Evolutionary conservation across 208 protist genomes (phyloP), one percentile per base, ranked within the genome.

Genomic region (Herpetomonas samuelpessoai): DNA sequence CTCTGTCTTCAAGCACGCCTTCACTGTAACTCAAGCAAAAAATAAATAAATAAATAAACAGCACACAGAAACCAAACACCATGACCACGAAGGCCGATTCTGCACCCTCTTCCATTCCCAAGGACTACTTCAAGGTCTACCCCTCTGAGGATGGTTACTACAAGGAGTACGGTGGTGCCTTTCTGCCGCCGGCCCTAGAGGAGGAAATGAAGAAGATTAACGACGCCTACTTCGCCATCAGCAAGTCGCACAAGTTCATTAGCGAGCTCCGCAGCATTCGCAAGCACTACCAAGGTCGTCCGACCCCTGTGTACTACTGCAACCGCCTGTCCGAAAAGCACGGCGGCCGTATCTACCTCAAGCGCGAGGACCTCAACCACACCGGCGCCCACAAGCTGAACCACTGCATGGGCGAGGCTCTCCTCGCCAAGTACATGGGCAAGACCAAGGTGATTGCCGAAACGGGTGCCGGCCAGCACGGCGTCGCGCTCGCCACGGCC

Each of bases 331-430:
- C 44, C 18, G 57, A 48, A 3, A 39, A 30, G 21, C 16, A 45
- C 57, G 86, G 84, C 9, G 85, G 80, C 25, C 58, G 79, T 29
- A 95, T 96, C 48, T 96, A 77, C 70, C 68, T 95, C 44, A 96
- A 96, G 65, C 82, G 91, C 48, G 91, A 93, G 68, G 87, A 95
- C 59, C 67, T 94, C 12, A 68, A 65, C 46, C 82, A 91, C 74
- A 93, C 87, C 21, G 90, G 91, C 24, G 68, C 88, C 24, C 90
- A 96, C 68, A 94, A 96, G 66, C 94, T 96, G 69, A 96, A 94
- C 73, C 93, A 96, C 62, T 84, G 82, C 30, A 74, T 84, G 18
- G 76, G 72, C 22, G 75, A 89, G 56, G 77, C 60, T 10, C 72
- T 96, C n/a, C 41, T 96, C 1, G 86, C 84, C 14, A 92, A 89